phyloP scores from a whole-genome alignment of 2,329 filamentous ascomycete genomes.

The Colletotrichum musae region DNA sequence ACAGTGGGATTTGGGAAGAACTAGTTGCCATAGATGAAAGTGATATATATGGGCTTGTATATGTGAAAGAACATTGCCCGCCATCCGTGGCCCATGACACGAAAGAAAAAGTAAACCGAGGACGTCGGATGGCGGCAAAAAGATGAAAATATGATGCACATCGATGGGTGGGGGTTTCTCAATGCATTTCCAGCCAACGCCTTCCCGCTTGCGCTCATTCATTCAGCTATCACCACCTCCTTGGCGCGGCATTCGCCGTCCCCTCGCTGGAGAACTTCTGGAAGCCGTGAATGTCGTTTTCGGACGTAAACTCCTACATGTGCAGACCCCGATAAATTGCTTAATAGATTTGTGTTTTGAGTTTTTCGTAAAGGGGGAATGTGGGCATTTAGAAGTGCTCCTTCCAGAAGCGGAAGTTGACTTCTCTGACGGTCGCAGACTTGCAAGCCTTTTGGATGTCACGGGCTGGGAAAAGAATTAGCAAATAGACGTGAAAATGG shows the following conservation, averaged over 20 bases:
- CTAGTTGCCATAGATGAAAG: slow-evolving; percentile 26
- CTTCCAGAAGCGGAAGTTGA: slow-evolving; percentile 99
- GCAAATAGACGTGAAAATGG: slow-evolving; percentile 31
- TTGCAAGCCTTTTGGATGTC: slow-evolving; percentile 89
- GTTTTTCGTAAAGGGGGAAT: neutral
- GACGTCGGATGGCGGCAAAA: slow-evolving; percentile 28
- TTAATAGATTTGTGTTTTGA: slow-evolving; percentile 15
- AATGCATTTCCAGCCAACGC: slow-evolving; percentile 40
- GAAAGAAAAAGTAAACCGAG: slow-evolving; percentile 12
- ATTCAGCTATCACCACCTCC: slow-evolving; percentile 6
- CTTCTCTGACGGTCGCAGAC: slow-evolving; percentile 79
- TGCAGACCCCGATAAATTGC: slow-evolving; percentile 17
- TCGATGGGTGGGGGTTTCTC: slow-evolving; percentile 27
- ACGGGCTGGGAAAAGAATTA: slow-evolving; percentile 73
- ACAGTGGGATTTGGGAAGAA: neutral
- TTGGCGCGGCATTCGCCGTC: slow-evolving; percentile 1
- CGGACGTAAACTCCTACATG: slow-evolving; percentile 20
- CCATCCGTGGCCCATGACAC: slow-evolving; percentile 11
- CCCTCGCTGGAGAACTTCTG: slow-evolving; percentile 6
- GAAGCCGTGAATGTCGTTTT: slow-evolving; percentile 26
- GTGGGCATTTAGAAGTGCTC: slow-evolving; percentile 78
- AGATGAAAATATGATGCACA: slow-evolving; percentile 36
- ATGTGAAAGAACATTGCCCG: slow-evolving; percentile 35
- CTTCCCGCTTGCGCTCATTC: slow-evolving; percentile 25
- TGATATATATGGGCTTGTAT: slow-evolving; percentile 35